Percentiles rank a stretch among this genome's conserved stretches.
phyloP scores from a whole-genome alignment of 202 grass and related monocot genomes.

The Zoysia matrella region DNA sequence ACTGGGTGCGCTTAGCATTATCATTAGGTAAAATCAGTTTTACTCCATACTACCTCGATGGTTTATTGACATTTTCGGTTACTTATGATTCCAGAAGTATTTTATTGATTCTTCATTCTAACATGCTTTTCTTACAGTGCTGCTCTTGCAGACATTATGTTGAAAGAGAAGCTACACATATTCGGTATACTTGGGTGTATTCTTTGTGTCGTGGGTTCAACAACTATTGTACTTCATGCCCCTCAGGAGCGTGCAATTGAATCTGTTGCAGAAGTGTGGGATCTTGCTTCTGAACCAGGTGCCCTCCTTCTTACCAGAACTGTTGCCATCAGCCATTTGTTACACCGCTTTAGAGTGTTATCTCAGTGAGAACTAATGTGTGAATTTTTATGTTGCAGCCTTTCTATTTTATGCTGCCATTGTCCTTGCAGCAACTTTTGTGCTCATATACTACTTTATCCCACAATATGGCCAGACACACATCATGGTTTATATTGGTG shows the following conservation, averaged over 20 bases:
- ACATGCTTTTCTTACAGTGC: constrained; percentile 64
- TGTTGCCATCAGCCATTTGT: background rate
- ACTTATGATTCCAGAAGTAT: background rate
- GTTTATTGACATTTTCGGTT: constrained; percentile 9
- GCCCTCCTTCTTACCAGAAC: constrained; percentile 3
- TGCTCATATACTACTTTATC: constrained; percentile 82
- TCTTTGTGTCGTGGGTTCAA: constrained; percentile 97
- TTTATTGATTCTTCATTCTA: constrained; percentile 15
- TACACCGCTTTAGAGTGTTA: constrained; percentile 18
- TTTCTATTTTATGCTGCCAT: constrained; percentile 82
- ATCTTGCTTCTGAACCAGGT: constrained; percentile 99
- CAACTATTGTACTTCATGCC: constrained; percentile 96
- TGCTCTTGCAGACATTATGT: constrained; percentile 90
- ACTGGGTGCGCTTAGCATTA: constrained; percentile 97
- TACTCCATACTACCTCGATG: background rate
- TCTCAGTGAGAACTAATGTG: constrained; percentile 43
- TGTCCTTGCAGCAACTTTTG: constrained; percentile 74
- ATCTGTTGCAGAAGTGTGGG: constrained; percentile 89
- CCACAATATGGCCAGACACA: constrained; percentile 95
- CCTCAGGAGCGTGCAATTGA: constrained; percentile 93
- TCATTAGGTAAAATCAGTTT: constrained; percentile 67
- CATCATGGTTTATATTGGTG: constrained; percentile 97
- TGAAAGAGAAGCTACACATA: constrained; percentile 91
- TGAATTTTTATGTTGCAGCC: constrained; percentile 51
- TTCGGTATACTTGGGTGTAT: constrained; percentile 95